phyloP scores from a whole-genome alignment of 768 basidiomycete genomes.

The Mycena haematopus region DNA sequence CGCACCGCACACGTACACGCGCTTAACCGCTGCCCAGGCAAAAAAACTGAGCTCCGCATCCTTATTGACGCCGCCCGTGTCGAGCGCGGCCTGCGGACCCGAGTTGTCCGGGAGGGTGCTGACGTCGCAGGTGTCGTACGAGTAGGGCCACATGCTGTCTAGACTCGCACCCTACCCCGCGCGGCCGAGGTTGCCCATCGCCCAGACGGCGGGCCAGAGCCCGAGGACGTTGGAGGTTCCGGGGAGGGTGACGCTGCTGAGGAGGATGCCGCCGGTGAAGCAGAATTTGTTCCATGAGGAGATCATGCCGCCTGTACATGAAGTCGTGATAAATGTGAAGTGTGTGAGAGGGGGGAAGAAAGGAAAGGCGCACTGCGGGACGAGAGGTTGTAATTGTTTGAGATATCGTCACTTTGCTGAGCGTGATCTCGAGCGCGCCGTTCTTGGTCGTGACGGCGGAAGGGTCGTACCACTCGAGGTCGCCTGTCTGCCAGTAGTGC shows the following conservation, averaged over 20 bases:
- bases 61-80: conserved; percentile 58
- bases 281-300: conserved; percentile 66
- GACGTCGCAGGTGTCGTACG: conserved; percentile 84
- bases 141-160: no score
- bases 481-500: no score
- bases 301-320: neutral
- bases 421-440: conserved; percentile 71
- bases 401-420: conserved; percentile 68
- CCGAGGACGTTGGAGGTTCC: conserved; percentile 38
- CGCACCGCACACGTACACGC: conserved; percentile 78
- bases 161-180: conserved; percentile 4
- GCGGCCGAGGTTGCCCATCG: conserved; percentile 12
- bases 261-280: no score
- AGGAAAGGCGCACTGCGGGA: conserved; percentile 29
- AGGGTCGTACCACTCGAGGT: conserved; percentile 92
- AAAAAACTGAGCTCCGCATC: conserved; percentile 68
- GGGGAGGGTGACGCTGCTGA: no score
- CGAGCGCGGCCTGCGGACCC: conserved; percentile 64
- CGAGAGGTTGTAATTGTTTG: conserved; percentile 43
- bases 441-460: conserved; percentile 70
- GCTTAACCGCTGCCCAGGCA: conserved; percentile 80
- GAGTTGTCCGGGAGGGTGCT: conserved; percentile 55
- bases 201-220: conserved; percentile 16
- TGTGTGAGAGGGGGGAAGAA: neutral
- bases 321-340: neutral